A percentile compares a stretch with the other conserved stretches of the same genome.
phyloP scores from a whole-genome alignment of 1,284 basidiomycete genomes.

The Papiliotrema flavescens region DNA sequence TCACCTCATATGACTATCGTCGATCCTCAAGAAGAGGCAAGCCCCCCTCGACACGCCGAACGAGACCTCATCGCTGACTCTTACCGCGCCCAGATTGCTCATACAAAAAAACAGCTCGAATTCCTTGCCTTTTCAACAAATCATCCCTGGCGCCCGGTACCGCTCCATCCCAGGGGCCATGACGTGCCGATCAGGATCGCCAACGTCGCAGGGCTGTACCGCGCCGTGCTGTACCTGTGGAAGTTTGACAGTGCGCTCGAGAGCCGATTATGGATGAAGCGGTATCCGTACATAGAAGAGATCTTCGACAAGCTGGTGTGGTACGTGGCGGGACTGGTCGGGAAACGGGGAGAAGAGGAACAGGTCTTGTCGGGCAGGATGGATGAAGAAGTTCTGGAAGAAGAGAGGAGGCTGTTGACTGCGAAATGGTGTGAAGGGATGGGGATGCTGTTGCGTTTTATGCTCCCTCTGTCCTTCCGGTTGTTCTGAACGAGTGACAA shows the following conservation, averaged over 20 bases:
- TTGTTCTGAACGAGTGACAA: too few relatives aligned
- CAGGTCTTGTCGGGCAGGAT: background rate
- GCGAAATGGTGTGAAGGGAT: background rate
- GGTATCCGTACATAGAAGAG: background rate
- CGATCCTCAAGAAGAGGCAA: background rate
- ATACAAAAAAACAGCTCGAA: background rate
- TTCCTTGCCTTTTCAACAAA: background rate
- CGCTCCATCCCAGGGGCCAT: background rate
- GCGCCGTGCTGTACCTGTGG: background rate
- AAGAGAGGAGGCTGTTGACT: background rate
- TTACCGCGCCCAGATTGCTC: background rate
- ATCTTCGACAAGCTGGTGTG: background rate
- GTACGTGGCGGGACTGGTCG: background rate
- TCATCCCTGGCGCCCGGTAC: background rate
- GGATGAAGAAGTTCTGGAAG: background rate
- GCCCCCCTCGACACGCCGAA: too few relatives aligned
- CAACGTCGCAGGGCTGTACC: background rate
- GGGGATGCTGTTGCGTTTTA: background rate
- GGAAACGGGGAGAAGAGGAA: background rate
- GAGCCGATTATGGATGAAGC: background rate
- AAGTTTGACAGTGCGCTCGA: background rate
- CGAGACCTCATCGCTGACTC: background rate
- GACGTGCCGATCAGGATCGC: background rate
- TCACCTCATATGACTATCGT: background rate
- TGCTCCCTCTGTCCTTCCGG: background rate